Evolutionary conservation across 2,329 filamentous ascomycete genomes (phyloP), one percentile per base, ranked within the genome.

Genomic region (Diaporthe helianthi): DNA sequence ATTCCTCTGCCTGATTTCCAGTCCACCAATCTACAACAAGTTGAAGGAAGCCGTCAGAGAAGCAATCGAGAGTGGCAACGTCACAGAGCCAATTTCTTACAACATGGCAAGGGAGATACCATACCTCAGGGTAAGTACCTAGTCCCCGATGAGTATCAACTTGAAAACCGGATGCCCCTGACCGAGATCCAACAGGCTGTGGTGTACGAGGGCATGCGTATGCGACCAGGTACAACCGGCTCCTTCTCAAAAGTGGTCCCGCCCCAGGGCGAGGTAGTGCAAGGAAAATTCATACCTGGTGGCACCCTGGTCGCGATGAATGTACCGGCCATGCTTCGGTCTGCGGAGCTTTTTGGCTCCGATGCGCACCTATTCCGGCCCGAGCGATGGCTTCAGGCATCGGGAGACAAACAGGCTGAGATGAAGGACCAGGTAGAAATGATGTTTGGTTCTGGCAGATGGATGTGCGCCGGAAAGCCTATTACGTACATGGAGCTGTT

Each of bases 261-360:
- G 0, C 70, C 73, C 13, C 76, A 75, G 12, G 78, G 80, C 13
- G 73, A 76, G 3, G 76, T 71, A 0, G 75, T 72, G 13, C 77
- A 66, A 4, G 69, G 69, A 3, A 49, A 55, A 19, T 69, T 67
- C 44, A 46, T 74, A 29, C 72, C 72, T 1, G 71, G 67, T 1
- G 72, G 72, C 4, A 72, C 71, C 3, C 10, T 67, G 3, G 47
- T 73, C 9, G 71, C 38, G 0, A 71, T 65, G 66, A 66, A 67
- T 12, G 46, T 85, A 13, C 90, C 90, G 77, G 90, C 88, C 0
- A 87, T 91, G 71, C 88, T 91, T 78, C 88, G 87, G 75, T 84
- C 81, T 53, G 82, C 81, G 41, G 81, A 83, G 52, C 86, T 90
- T 74, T 91, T 89, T 87, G 81, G 81, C 6, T 69, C 73, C 4